Base-by-base conservation (phyloP, 768 basidiomycete genomes). In the Naganishia onofrii region DNA sequence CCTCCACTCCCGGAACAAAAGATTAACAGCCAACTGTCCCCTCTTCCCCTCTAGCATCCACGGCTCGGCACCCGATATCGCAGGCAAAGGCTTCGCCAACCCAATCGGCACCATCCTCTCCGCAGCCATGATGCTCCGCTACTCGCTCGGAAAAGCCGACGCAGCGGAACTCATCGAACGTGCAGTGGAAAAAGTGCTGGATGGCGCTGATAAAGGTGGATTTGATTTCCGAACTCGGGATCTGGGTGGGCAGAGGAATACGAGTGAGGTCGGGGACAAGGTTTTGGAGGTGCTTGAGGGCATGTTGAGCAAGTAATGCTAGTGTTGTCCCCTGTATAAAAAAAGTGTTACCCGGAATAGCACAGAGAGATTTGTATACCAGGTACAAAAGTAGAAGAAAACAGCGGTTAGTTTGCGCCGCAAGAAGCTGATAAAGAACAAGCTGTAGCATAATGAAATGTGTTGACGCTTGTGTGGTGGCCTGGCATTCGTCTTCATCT, bases 71-170 rank as follows among this genome's bases (percentile, higher is more conserved):
- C 93, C 93, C 64, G 93, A 95, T 77, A 96, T 96, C 72, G 91
- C 93, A n/a, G 92, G 92, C 0, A 84, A 90, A 80, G 90, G 90
- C 21, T 92, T 94, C 75, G 93, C 93, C 74, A 96, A 96, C 79
- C 93, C 93, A 42, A 87, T 96, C 76, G 93, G 93, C 65, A 94
- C 93, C 19, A 95, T 96, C 79, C 89, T 96, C 70, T 93, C 92
- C 66, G 90, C 90, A 21, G 93, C 93, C 17, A 87, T 96, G 88
- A 88, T 96, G 71, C 84, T 96, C 64, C 88, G 94, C 53, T 99
- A 98, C 82, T 98, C 95, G 31, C 88, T 99, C 34, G 92, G 92
- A 29, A 84, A 93, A 67, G 90, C 92, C 71, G 86, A 84, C 73
- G 88, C 91, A 75, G 96, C 96, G 7, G 85, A 85, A 68, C 87